Base-by-base conservation (phyloP, 805 yeast species). In the Ogataea pignaliae region DNA sequence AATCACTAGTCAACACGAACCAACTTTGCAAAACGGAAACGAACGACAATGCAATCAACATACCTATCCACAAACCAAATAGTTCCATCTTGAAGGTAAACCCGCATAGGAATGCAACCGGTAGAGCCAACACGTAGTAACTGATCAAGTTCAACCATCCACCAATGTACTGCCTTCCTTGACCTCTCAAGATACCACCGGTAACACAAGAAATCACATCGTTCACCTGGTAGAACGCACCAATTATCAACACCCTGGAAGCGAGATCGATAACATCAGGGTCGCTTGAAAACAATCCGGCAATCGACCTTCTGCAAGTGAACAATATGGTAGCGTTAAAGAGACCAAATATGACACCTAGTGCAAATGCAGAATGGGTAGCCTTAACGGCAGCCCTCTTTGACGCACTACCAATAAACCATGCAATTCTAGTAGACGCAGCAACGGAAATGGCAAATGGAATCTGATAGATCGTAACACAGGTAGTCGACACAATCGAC, bases 161-260 rank as follows among this genome's bases (percentile, higher is more conserved):
- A 0, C 85, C 84, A 32, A 81, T 73, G 53, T 72, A 75, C 36
- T 83, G 84, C 61, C 78, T 78, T 13, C 91, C 91, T 65, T 84
- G 90, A 6, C 91, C 91, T 59, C 93, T 73, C 42, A 85, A 67
- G 47, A 87, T 73, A 13, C 91, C 91, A 13, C 88, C 89, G 1
- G 85, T 76, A 39, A 83, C 79, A 13, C 88, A 85, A 50, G 83
- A 77, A 55, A 80, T 64, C 10, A 83, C 81, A 61, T 85, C 93
- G 43, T 77, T 76, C 21, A 85, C 64, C 65, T 85, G 90, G 75
- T 82, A 83, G 29, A 78, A 55, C 1, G 89, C 85, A 38, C 81
- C 75, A 37, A 82, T 65, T 59, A 85, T 80, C 65, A 85, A 66
- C 26, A 84, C 74, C 18, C 63, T 61, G 1, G 71, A 60, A 8